phyloP scores from a whole-genome alignment of 352 stramenopile species.

The Globisporangium irregulare region DNA sequence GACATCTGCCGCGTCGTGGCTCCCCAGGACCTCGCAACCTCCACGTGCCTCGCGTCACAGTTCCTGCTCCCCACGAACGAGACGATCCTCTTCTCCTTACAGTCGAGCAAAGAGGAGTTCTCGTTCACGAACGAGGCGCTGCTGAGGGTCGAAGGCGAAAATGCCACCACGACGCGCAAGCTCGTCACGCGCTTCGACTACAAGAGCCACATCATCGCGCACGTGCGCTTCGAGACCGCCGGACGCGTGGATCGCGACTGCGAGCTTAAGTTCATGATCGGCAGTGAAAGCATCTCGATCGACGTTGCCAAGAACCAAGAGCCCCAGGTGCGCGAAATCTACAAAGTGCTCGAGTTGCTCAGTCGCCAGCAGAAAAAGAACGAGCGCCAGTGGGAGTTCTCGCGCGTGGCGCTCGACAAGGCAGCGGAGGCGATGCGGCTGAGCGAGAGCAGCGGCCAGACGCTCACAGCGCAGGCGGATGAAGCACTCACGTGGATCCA shows the following conservation, averaged over 20 bases:
- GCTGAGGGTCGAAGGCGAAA: conserved; percentile 1
- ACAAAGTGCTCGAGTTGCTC: conserved; percentile 57
- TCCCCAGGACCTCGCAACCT: not conserved
- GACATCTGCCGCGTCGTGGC: conserved; percentile 47
- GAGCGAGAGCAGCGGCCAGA: conserved; percentile 33
- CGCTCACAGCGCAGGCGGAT: conserved; percentile 41
- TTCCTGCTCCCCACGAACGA: not conserved
- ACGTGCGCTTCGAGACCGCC: conserved; percentile 19
- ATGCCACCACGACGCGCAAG: conserved; percentile 16
- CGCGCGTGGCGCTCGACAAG: conserved; percentile 39
- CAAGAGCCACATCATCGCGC: conserved; percentile 13
- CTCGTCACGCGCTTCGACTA: conserved; percentile 16
- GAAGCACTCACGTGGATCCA: conserved; percentile 44
- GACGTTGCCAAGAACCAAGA: conserved; percentile 45
- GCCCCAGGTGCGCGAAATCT: conserved; percentile 29
- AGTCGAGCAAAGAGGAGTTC: conserved; percentile 20
- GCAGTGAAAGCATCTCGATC: conserved; percentile 37
- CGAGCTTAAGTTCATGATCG: conserved; percentile 52
- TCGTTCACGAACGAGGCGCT: conserved; percentile 21
- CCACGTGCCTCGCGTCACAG: not conserved
- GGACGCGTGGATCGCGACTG: conserved; percentile 20
- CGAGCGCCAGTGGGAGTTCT: conserved; percentile 44
- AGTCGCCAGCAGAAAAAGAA: conserved; percentile 39
- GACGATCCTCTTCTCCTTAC: conserved; percentile 16
- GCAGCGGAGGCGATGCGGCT: conserved; percentile 38